A percentile compares a stretch with the other conserved stretches of the same genome.
Evolutionary conservation across 1,284 basidiomycete genomes (phyloP).

Genomic region (Trichosporon coremiiforme): DNA sequence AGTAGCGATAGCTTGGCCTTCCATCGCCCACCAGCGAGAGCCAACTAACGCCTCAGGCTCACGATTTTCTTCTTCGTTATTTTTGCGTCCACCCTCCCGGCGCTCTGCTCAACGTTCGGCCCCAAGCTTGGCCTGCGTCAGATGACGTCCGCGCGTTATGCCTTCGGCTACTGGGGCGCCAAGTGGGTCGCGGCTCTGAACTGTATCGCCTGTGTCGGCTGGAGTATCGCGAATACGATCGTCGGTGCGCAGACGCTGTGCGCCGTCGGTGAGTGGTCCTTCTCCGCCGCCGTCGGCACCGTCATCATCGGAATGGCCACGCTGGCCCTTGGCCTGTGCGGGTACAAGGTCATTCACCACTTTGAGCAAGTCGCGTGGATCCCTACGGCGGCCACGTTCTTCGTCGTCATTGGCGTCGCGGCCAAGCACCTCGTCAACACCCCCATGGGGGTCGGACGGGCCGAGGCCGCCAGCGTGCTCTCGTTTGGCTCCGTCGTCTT

Average conservation of each 20-base stretch:
- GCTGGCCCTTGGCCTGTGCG: constrained; percentile 56
- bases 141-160: constrained; percentile 55
- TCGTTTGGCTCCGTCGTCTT: constrained; percentile 50
- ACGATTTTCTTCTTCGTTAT: constrained; percentile 45
- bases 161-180: constrained; percentile 53
- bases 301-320: constrained; percentile 55
- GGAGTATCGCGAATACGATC: constrained; percentile 56
- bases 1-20: not conserved
- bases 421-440: constrained; percentile 43
- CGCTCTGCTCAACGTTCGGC: constrained; percentile 48
- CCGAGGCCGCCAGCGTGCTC: constrained; percentile 50
- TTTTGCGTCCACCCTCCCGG: constrained; percentile 37
- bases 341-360: constrained; percentile 58
- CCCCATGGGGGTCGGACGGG: constrained; percentile 43
- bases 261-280: constrained; percentile 47
- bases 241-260: constrained; percentile 48
- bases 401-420: constrained; percentile 48
- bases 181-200: constrained; percentile 45
- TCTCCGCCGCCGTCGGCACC: constrained; percentile 48
- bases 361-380: constrained; percentile 56
- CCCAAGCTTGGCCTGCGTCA: constrained; percentile 53
- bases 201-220: constrained; percentile 52
- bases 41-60: constrained; percentile 31
- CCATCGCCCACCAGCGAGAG: not conserved
- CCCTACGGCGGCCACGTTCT: constrained; percentile 57